Conservation (phyloP, 2,329 filamentous ascomycete species). For the Akanthomyces muscarius region DNA sequence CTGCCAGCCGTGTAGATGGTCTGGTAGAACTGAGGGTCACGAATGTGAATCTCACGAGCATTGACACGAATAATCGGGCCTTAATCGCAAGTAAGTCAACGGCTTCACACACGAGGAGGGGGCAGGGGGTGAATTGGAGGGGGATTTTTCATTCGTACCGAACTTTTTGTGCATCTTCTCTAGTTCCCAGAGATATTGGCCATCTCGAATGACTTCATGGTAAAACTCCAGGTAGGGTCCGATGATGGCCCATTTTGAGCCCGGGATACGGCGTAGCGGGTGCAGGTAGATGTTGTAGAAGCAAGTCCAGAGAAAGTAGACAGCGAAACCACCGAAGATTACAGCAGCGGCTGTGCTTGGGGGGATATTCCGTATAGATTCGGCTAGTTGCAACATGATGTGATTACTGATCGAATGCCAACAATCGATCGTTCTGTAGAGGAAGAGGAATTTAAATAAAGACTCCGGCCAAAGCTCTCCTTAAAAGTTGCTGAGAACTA, state of each 20-base stretch:
- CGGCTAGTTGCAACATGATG: background rate
- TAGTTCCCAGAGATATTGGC: constrained; percentile 10
- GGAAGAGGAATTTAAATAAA: too few relatives aligned
- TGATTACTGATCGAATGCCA: background rate
- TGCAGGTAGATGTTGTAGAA: constrained; percentile 19
- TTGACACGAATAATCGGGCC: constrained; percentile 29
- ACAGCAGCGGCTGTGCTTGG: background rate
- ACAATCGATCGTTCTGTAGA: too few relatives aligned
- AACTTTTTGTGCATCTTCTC: constrained; percentile 17
- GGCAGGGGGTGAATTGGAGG: background rate
- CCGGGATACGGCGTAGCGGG: constrained; percentile 17
- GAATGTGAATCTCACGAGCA: constrained; percentile 26
- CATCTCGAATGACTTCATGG: constrained; percentile 3
- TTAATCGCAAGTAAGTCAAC: background rate
- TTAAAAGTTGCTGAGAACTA: too few relatives aligned
- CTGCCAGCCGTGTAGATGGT: constrained; percentile 19
- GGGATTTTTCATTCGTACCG: background rate
- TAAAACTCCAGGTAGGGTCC: constrained; percentile 10
- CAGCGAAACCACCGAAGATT: background rate
- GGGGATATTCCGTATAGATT: background rate
- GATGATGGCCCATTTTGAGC: constrained; percentile 17
- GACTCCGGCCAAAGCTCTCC: too few relatives aligned
- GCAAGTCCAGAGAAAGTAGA: background rate
- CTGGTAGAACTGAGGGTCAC: constrained; percentile 24
- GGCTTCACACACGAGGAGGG: too few relatives aligned